A percentile compares a stretch with the other conserved stretches of the same genome.
These are phyloP conservation scores for Odonthalia washingtoniensis DNA, from an alignment of 31 red algal species.

Conservation along the genomic window DNA sequence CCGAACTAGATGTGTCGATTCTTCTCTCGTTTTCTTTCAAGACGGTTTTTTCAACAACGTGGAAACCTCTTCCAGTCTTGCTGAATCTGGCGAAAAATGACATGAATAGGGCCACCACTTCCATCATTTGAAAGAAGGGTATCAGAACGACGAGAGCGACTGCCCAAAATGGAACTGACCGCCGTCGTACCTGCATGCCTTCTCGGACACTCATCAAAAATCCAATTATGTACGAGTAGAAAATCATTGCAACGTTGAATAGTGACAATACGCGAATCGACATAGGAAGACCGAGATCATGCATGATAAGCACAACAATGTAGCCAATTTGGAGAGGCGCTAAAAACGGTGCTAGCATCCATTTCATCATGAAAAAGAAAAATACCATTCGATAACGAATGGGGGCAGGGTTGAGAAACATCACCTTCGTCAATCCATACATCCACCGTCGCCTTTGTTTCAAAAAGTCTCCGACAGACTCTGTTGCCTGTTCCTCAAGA, in stretches of 20 bases:
- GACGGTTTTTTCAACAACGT: too few relatives aligned
- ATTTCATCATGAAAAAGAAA: slow-evolving; percentile 39
- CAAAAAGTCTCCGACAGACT: slow-evolving; percentile 59
- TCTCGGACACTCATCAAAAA: too few relatives aligned
- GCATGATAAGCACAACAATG: slow-evolving; percentile 19
- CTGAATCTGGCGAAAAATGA: too few relatives aligned
- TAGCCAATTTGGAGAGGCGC: slow-evolving; percentile 46
- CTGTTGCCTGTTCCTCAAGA: slow-evolving; percentile 63
- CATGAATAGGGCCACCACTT: too few relatives aligned
- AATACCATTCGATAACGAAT: slow-evolving; percentile 37
- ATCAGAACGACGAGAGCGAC: too few relatives aligned
- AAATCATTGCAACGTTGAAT: slow-evolving; percentile 22
- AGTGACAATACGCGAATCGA: slow-evolving; percentile 32
- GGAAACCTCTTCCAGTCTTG: too few relatives aligned
- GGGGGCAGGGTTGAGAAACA: slow-evolving; percentile 22
- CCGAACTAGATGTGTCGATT: too few relatives aligned
- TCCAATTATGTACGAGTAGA: slow-evolving; percentile 45
- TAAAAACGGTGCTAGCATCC: slow-evolving; percentile 40
- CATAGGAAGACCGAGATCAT: slow-evolving; percentile 1
- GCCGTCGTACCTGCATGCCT: too few relatives aligned
- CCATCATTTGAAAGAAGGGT: too few relatives aligned
- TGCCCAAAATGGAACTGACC: too few relatives aligned
- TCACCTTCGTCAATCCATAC: slow-evolving; percentile 44
- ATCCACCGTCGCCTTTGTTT: slow-evolving; percentile 69
- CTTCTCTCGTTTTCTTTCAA: too few relatives aligned